These are phyloP conservation scores for Beauveria varroae DNA, from an alignment of 2,329 filamentous ascomycete species.

Conservation along the genomic window DNA sequence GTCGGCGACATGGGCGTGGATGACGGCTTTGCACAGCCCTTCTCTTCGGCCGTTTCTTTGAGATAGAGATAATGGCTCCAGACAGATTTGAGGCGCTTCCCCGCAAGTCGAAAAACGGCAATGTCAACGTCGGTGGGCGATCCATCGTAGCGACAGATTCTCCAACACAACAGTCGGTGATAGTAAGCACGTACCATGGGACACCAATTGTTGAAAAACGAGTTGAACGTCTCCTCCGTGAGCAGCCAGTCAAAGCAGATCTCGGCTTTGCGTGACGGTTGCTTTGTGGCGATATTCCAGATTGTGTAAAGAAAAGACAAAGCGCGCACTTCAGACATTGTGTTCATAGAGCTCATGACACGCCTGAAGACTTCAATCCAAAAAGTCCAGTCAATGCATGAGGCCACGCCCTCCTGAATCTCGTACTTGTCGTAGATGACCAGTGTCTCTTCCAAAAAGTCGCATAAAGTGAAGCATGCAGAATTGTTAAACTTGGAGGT, in stretches of 20 bases:
- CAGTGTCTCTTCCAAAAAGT: constrained; percentile 79
- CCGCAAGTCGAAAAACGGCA: constrained; percentile 62
- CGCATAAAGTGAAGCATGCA: constrained; percentile 83
- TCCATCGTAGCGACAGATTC: constrained; percentile 70
- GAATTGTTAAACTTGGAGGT: constrained; percentile 76
- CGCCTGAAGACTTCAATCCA: constrained; percentile 75
- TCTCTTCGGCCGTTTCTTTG: constrained; percentile 55
- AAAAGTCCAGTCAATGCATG: constrained; percentile 69
- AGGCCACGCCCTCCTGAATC: constrained; percentile 28
- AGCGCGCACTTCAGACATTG: constrained; percentile 80
- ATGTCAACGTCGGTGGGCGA: constrained; percentile 56
- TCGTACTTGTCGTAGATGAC: constrained; percentile 49
- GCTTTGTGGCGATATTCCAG: constrained; percentile 65
- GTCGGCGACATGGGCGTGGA: constrained; percentile 79
- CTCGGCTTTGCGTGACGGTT: constrained; percentile 58
- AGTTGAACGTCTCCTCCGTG: constrained; percentile 65
- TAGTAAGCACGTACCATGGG: constrained; percentile 92
- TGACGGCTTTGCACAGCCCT: constrained; percentile 53
- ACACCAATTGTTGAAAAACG: constrained; percentile 88
- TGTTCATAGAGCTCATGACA: constrained; percentile 78
- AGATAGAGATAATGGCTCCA: constrained; percentile 78
- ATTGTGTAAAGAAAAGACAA: constrained; percentile 73
- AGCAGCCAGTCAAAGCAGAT: constrained; percentile 72
- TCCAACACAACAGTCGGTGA: constrained; percentile 86
- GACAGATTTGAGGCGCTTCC: constrained; percentile 58